Percentiles rank a stretch among this genome's conserved stretches.
Conservation (phyloP, 176 grass and related monocot genomes). For the Triticum turgidum region DNA sequence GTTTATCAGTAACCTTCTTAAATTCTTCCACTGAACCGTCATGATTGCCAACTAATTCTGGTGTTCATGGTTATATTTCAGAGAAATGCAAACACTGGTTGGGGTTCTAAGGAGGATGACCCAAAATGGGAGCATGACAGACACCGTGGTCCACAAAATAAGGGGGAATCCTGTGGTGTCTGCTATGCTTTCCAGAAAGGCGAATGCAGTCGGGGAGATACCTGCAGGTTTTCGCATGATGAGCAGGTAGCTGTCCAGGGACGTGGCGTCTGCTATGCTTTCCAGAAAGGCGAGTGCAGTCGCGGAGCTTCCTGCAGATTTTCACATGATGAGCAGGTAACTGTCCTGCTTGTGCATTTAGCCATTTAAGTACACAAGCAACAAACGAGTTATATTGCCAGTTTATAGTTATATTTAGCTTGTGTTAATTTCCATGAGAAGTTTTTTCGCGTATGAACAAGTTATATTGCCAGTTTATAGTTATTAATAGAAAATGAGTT, state of each 20-base stretch:
- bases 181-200: slow-evolving; percentile 97
- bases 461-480: no score
- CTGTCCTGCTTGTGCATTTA: neutral
- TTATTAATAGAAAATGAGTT: no score
- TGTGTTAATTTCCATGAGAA: no score
- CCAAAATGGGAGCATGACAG: slow-evolving; percentile 66
- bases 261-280: slow-evolving; percentile 86
- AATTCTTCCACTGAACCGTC: neutral
- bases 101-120: slow-evolving; percentile 77
- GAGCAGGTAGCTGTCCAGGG: slow-evolving; percentile 65
- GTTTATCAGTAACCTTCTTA: neutral
- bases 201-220: slow-evolving; percentile 80
- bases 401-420: no score
- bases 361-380: no score
- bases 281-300: slow-evolving; percentile 92
- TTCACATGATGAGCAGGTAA: slow-evolving; percentile 90
- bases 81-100: slow-evolving; percentile 73
- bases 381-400: no score
- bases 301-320: slow-evolving; percentile 84
- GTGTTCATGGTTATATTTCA: slow-evolving; percentile 19
- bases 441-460: no score
- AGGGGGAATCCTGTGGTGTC: slow-evolving; percentile 59
- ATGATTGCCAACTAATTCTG: neutral
- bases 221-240: slow-evolving; percentile 92
- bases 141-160: slow-evolving; percentile 40